phyloP scores from a whole-genome alignment of 208 protist genomes.

The Sergeia podlipaevii region DNA sequence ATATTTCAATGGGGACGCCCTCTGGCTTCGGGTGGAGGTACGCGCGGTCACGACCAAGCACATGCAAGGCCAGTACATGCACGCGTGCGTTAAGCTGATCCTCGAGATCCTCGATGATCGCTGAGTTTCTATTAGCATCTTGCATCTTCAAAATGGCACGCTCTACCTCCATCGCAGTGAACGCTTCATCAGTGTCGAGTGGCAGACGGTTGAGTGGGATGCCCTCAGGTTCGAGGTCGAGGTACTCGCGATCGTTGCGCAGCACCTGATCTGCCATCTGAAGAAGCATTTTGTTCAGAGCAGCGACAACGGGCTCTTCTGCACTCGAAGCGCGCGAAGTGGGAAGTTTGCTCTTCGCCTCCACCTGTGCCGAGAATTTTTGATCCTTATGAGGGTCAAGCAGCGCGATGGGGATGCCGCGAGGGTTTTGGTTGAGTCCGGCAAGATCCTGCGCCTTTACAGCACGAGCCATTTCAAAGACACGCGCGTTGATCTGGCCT shows the following conservation, averaged over 20 bases:
- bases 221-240: constrained; percentile 67
- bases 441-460: constrained; percentile 50
- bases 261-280: constrained; percentile 48
- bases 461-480: constrained; percentile 39
- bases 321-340: constrained; percentile 15
- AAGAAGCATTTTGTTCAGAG: constrained; percentile 35
- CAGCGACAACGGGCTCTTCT: constrained; percentile 15
- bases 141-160: constrained; percentile 47
- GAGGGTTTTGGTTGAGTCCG: constrained; percentile 29
- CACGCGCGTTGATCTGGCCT: constrained; percentile 41
- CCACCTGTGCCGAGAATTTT: constrained; percentile 38
- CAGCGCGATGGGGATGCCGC: constrained; percentile 63
- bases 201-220: constrained; percentile 42
- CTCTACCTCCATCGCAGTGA: constrained; percentile 60
- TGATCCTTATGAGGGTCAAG: constrained; percentile 55
- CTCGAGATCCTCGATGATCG: constrained; percentile 52
- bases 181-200: constrained; percentile 54
- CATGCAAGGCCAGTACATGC: constrained; percentile 33
- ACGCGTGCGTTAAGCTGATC: constrained; percentile 54
- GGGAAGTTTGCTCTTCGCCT: constrained; percentile 22
- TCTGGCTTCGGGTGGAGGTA: constrained; percentile 58
- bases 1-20: constrained; percentile 38
- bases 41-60: constrained; percentile 38
- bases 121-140: constrained; percentile 28
- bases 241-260: constrained; percentile 54